These are phyloP conservation scores for Hansenula sp. DNA, from an alignment of 1,139 yeast species.

Conservation along the genomic window DNA sequence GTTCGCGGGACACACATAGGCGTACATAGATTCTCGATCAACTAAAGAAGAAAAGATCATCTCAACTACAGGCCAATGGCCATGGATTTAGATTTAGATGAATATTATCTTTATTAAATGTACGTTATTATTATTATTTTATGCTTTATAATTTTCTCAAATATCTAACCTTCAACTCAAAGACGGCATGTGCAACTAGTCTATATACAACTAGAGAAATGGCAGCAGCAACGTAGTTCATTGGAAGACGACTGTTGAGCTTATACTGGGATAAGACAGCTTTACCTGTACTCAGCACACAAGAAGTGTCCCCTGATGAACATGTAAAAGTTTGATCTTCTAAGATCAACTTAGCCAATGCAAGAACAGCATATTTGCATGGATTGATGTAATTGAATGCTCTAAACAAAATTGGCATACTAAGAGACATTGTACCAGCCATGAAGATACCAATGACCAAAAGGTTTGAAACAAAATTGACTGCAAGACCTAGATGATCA, in stretches of 20 bases:
- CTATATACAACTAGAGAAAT: constrained; percentile 35
- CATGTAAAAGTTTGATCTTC: constrained; percentile 39
- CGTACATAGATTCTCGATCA: too few species aligned
- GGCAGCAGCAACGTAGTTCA: constrained; percentile 31
- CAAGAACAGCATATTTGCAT: constrained; percentile 62
- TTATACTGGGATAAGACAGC: constrained; percentile 43
- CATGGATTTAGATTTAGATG: too few species aligned
- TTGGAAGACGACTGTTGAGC: constrained; percentile 29
- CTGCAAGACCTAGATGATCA: constrained; percentile 74
- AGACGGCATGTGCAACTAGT: constrained; percentile 28
- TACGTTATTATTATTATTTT: too few species aligned
- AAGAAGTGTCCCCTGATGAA: constrained; percentile 23
- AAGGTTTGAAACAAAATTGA: constrained; percentile 61
- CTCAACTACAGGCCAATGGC: too few species aligned
- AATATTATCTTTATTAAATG: too few species aligned
- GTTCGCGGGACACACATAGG: too few species aligned
- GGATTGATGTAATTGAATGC: constrained; percentile 76
- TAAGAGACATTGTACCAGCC: constrained; percentile 83
- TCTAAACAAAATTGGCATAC: constrained; percentile 63
- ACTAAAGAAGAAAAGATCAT: too few species aligned
- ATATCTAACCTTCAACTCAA: constrained; percentile 1
- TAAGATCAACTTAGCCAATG: constrained; percentile 45
- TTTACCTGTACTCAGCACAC: constrained; percentile 44
- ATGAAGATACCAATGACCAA: constrained; percentile 69
- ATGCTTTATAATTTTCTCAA: constrained; percentile 1